These are phyloP conservation scores for Noccaea caerulescens DNA, from an alignment of 345 rosid genomes.

Conservation along the genomic window DNA sequence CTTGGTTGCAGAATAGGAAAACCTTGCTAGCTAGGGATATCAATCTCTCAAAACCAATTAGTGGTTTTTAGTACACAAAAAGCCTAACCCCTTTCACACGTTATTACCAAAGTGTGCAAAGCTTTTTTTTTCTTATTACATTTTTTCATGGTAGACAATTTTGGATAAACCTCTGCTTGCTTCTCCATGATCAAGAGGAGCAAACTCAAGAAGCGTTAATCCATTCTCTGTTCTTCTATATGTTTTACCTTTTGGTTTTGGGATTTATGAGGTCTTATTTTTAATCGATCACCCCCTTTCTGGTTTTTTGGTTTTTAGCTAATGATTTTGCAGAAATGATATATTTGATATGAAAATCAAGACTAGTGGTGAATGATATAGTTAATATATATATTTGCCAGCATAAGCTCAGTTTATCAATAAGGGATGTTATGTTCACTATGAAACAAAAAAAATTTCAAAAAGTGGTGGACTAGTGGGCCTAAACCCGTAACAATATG, in stretches of 20 bases:
- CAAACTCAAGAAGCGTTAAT: constrained; percentile 18
- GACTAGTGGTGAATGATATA: background rate
- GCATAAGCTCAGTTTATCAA: too few species aligned
- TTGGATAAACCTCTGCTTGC: constrained; percentile 18
- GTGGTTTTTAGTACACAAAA: constrained; percentile 9
- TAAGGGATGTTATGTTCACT: too few species aligned
- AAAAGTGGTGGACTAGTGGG: background rate
- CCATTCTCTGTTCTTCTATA: background rate
- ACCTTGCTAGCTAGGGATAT: constrained; percentile 46
- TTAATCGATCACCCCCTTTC: background rate
- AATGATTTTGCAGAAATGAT: background rate
- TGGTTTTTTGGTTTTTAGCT: background rate
- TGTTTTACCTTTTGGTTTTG: background rate
- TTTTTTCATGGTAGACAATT: background rate
- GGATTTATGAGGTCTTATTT: constrained; percentile 2
- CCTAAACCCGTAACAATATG: background rate
- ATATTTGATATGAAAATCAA: constrained; percentile 5
- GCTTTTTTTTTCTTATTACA: background rate
- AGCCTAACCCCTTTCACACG: constrained; percentile 28
- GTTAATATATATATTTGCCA: too few species aligned
- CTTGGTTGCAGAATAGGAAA: constrained; percentile 62
- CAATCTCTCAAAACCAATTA: background rate
- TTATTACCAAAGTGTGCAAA: constrained; percentile 23
- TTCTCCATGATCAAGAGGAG: constrained; percentile 1
- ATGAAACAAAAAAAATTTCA: too few species aligned